These are phyloP conservation scores for Boletus hoseneyae DNA, from an alignment of 1,284 basidiomycete genomes.

Conservation along the genomic window DNA sequence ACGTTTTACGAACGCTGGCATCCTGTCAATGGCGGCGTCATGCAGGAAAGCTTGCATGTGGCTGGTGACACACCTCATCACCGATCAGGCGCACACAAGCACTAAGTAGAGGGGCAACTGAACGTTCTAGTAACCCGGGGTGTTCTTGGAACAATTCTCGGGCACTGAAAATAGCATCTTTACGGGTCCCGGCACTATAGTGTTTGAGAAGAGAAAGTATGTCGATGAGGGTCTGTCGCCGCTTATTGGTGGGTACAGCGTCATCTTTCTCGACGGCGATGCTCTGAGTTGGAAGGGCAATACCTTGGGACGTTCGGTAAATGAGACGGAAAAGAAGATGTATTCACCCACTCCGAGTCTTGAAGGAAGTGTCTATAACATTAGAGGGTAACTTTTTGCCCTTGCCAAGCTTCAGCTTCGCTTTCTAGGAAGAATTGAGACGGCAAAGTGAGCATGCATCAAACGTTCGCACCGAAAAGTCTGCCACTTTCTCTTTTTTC, in stretches of 20 bases:
- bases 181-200: constrained; percentile 73
- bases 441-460: neutral
- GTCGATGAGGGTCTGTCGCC: constrained; percentile 77
- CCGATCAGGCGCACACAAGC: constrained; percentile 70
- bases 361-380: constrained; percentile 94
- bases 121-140: constrained; percentile 52
- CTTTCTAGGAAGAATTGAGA: constrained; percentile 61
- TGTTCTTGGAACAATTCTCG: constrained; percentile 76
- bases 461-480: constrained; percentile 65
- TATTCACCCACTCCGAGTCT: constrained; percentile 71
- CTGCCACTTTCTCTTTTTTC: constrained; percentile 83
- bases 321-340: neutral
- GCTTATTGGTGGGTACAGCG: constrained; percentile 65
- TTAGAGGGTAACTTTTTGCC: constrained; percentile 83
- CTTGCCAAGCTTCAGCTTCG: constrained; percentile 94
- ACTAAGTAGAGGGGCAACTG: constrained; percentile 64
- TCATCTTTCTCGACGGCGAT: constrained; percentile 56
- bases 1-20: constrained; percentile 56
- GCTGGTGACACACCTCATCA: constrained; percentile 63
- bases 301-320: constrained; percentile 53
- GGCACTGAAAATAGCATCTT: constrained; percentile 81
- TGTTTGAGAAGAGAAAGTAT: constrained; percentile 81
- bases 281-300: constrained; percentile 85
- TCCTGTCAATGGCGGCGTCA: constrained; percentile 43
- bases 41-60: neutral